Base-by-base conservation (phyloP, 257 asterid genomes). In the Penstemon eatonii region DNA sequence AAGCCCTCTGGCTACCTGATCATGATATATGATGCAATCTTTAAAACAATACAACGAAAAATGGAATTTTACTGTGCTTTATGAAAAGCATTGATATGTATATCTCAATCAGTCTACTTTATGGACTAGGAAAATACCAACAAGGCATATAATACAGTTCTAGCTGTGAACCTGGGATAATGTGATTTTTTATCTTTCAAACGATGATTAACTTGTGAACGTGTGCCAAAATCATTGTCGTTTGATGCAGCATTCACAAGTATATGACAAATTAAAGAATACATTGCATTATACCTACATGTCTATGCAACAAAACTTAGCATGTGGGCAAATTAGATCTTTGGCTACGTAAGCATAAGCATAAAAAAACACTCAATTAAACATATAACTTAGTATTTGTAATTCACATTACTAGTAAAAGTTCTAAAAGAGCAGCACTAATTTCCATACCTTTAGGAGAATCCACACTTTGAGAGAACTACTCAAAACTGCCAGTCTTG, bases 401-500 rank as follows among this genome's bases (percentile, higher is more conserved):
- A 25, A 25, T 25, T 25, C 33, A 25, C 33, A 3, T 53, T 50
- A 41, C 57, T 33, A 49, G 36, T 54, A 13, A 54, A 51, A 13
- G 46, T 18, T 0, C 1, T 41, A 50, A 55, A 53, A 73, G 19
- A 55, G 19, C 52, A 63, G 58, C 47, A 42, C 13, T 57, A 51
- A 42, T 39, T 45, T 71, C 58, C 84, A 63, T 81, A 91, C 99
- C 96, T 91, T 94, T 33, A 89, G 85, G 77, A 91, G 95, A 75
- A 91, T 87, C 96, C 97, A 94, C 61, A 91, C 96, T 87, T 91
- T 94, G 68, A 94, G 96, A 79, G 99, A 94, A 81, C 95, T 91
- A 69, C 97, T 89, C 85, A 94, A 80, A 64, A 84, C 75, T 6
- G 96, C 99, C 41, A 94, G 83, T 78, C 87, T 89, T 66, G 97